Percentiles rank a stretch among this genome's conserved stretches.
Conservation (phyloP, 176 grass and related monocot genomes). For the Oryza glaberrima region DNA sequence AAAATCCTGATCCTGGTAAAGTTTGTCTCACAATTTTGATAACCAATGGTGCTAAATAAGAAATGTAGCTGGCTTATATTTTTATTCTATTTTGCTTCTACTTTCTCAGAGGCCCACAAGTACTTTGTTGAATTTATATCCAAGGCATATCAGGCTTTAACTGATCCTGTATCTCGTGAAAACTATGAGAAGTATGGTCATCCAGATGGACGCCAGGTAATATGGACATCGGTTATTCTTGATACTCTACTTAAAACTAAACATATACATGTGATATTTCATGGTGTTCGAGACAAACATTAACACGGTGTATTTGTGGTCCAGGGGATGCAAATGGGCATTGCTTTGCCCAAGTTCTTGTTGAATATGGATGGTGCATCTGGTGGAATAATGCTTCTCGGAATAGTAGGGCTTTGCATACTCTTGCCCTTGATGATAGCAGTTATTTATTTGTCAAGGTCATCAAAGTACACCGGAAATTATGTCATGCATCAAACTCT, state of each 20-base stretch:
- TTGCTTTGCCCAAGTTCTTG: slow-evolving; percentile 93
- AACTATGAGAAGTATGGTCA: slow-evolving; percentile 99
- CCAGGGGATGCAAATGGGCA: slow-evolving; percentile 98
- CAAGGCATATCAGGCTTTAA: slow-evolving; percentile 98
- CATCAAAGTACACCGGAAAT: slow-evolving; percentile 97
- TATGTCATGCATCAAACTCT: slow-evolving; percentile 99
- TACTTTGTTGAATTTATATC: slow-evolving; percentile 98
- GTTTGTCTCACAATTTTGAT: background rate
- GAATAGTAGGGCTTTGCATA: slow-evolving; percentile 95
- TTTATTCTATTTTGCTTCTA: slow-evolving; percentile 28
- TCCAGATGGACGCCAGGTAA: slow-evolving; percentile 99
- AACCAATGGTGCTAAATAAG: background rate
- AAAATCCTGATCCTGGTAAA: slow-evolving; percentile 98
- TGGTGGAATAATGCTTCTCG: slow-evolving; percentile 90
- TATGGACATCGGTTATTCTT: slow-evolving; percentile 7
- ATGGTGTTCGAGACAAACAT: slow-evolving; percentile 21
- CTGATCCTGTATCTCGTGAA: slow-evolving; percentile 91
- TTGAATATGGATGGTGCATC: slow-evolving; percentile 95
- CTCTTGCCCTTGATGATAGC: slow-evolving; percentile 94
- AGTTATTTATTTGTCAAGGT: slow-evolving; percentile 99
- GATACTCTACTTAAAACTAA: slow-evolving; percentile 3
- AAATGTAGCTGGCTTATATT: background rate
- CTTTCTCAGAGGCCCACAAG: slow-evolving; percentile 89
- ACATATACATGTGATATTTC: slow-evolving; percentile 2
- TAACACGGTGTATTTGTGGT: slow-evolving; percentile 15